These are phyloP conservation scores for Mesembryanthemum crystallinum DNA, from an alignment of 148 eudicot species.

Conservation along the genomic window DNA sequence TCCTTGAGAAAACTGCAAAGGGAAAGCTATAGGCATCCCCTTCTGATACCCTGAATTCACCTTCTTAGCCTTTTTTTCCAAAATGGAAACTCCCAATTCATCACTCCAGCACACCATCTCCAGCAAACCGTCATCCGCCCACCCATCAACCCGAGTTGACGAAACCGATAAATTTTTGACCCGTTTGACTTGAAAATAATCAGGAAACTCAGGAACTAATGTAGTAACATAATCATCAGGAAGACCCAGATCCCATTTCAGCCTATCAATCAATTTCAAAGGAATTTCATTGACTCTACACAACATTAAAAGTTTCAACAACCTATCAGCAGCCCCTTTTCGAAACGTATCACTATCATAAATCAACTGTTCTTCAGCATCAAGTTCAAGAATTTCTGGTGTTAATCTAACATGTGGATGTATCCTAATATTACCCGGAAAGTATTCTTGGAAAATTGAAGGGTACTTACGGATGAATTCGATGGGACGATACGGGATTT, in stretches of 20 bases:
- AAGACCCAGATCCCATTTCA: constrained; percentile 48
- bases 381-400: constrained; percentile 39
- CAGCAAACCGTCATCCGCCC: constrained; percentile 19
- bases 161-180: constrained; percentile 5
- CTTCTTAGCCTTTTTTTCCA: constrained; percentile 38
- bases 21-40: constrained; percentile 41
- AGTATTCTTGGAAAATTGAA: constrained; percentile 51
- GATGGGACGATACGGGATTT: constrained; percentile 49
- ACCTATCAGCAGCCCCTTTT: constrained; percentile 49
- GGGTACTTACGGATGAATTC: constrained; percentile 76
- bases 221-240: constrained; percentile 42
- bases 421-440: constrained; percentile 44
- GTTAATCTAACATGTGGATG: constrained; percentile 69
- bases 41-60: constrained; percentile 21
- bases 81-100: constrained; percentile 33
- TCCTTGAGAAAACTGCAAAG: constrained; percentile 34
- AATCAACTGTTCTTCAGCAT: constrained; percentile 56
- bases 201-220: constrained; percentile 56
- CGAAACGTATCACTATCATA: constrained; percentile 38
- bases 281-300: constrained; percentile 42
- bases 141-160: constrained; percentile 8
- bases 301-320: constrained; percentile 73
- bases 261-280: constrained; percentile 36
- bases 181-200: constrained; percentile 37
- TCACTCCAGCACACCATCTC: constrained; percentile 45